Base-by-base conservation (phyloP, 2,329 filamentous ascomycete genomes). In the Lasiodiplodia theobromae region DNA sequence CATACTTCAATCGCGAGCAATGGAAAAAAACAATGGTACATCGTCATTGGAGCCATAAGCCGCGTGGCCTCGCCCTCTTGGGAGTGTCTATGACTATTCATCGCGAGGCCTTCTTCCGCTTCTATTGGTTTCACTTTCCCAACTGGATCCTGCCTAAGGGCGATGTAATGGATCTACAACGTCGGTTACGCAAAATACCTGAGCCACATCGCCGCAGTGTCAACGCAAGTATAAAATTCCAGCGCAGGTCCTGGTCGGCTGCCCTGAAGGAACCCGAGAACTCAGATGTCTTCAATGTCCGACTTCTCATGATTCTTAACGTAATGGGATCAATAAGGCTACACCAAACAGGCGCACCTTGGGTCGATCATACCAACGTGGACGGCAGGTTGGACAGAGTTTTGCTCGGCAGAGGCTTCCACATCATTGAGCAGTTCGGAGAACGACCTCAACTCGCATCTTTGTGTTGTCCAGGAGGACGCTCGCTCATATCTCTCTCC, bases 101-200 rank as follows among this genome's bases (percentile, higher is more conserved):
- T 6, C 14, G 4, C 18, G 60, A 64, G 31, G 40, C 28, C 21
- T 38, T 8, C 44, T 64, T 37, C n/a, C 60, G 60, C 28, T 64
- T 64, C 28, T 64, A 51, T 31, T 64, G 60, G 60, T 64, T 64
- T 11, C 60, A 64, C 23, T 38, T 64, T 16, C 44, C 60, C 11
- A 64, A 64, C 8, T 38, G 10, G 12, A 14, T 38, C 11, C 23
- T 64, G 11, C n/a, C 16, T 1, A 2, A 10, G 4, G 7, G 14
- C 18, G 16, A 14, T 11, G 18, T 51, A 6, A 5, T 4, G 14
- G 11, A 16, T 14, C n/a, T 64, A 12, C 44, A 3, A 10, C 7
- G 12, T 12, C 60, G 47, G 37, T 16, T 64, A 31, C 25, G 25
- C 25, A 51, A 23, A 31, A 25, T 64, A 11, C 44, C 60, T 2